Percentiles rank a stretch among this genome's conserved stretches.
Evolutionary conservation across 345 rosid species (phyloP).

Genomic region (Alliaria petiolata): DNA sequence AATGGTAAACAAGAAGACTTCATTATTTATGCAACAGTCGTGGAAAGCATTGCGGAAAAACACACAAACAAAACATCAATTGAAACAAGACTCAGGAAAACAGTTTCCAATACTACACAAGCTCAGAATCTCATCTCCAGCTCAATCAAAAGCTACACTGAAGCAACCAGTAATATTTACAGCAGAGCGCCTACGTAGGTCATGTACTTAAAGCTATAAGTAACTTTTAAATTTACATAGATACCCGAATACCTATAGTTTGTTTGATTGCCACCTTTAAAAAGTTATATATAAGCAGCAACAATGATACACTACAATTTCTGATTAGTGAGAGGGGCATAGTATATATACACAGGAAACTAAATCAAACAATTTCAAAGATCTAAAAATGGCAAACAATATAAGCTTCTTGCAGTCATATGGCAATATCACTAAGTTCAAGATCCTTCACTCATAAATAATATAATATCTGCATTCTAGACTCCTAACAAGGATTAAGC

Average conservation of each 20-base stretch:
- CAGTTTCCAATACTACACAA: background rate
- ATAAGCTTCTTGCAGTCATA: background rate
- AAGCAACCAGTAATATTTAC: background rate
- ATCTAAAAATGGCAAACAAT: background rate
- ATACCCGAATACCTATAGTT: background rate
- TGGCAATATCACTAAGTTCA: background rate
- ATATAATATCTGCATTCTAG: background rate
- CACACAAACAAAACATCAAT: slow-evolving; percentile 1
- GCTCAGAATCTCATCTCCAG: background rate
- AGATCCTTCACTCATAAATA: background rate
- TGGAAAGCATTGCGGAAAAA: no score
- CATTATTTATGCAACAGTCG: no score
- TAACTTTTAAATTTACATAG: background rate
- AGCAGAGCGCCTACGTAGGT: background rate
- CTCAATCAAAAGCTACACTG: background rate
- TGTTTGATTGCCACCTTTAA: background rate
- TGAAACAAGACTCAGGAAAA: background rate
- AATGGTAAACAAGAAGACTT: background rate
- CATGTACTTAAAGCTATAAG: background rate
- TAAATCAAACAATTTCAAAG: background rate
- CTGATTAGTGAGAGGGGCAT: background rate
- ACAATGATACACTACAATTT: background rate
- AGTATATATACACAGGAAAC: background rate
- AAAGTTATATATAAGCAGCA: background rate
- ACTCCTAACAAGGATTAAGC: background rate